A percentile compares a stretch with the other conserved stretches of the same genome.
Evolutionary conservation across 2,329 filamentous ascomycete genomes (phyloP).

Genomic region (Aspergillus ochraceus): DNA sequence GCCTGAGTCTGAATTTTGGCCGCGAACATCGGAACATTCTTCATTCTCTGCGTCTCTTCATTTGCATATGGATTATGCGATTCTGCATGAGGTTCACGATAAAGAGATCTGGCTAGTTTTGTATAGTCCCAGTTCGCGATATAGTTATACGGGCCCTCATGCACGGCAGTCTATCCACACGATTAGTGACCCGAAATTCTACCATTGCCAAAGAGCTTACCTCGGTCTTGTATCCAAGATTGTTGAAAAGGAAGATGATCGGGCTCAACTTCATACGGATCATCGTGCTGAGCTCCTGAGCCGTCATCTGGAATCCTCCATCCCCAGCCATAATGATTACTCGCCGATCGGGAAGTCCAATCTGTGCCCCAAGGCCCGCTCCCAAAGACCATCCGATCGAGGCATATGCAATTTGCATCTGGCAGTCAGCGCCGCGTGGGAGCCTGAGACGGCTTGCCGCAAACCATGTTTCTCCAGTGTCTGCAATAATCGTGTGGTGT

Average conservation of each 20-base stretch:
- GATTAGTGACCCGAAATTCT: not conserved
- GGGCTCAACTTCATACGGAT: conserved; percentile 69
- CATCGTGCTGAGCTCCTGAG: conserved; percentile 80
- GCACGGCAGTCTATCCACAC: conserved; percentile 1
- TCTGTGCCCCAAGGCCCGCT: conserved; percentile 6
- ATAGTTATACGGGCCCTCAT: conserved; percentile 13
- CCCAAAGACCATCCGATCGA: conserved; percentile 12
- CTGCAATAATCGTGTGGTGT: conserved; percentile 2
- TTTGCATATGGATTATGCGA: conserved; percentile 3
- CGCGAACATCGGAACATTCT: not conserved
- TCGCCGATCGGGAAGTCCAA: conserved; percentile 35
- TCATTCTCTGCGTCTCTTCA: not conserved
- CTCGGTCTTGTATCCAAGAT: conserved; percentile 83
- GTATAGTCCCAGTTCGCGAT: conserved; percentile 13
- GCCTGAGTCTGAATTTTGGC: conserved; percentile 1
- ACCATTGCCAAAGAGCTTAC: not conserved
- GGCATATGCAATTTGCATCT: conserved; percentile 11
- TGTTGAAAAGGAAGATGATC: conserved; percentile 81
- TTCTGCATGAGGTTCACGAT: not conserved
- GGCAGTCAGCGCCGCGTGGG: conserved; percentile 3
- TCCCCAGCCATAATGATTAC: conserved; percentile 83
- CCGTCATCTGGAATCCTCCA: conserved; percentile 80
- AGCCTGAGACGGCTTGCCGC: conserved; percentile 1
- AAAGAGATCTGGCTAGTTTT: conserved; percentile 4
- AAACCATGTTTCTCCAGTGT: conserved; percentile 14